A percentile compares a stretch with the other conserved stretches of the same genome.
phyloP scores from a whole-genome alignment of 148 eudicot species.

The Heliosperma pusillum region DNA sequence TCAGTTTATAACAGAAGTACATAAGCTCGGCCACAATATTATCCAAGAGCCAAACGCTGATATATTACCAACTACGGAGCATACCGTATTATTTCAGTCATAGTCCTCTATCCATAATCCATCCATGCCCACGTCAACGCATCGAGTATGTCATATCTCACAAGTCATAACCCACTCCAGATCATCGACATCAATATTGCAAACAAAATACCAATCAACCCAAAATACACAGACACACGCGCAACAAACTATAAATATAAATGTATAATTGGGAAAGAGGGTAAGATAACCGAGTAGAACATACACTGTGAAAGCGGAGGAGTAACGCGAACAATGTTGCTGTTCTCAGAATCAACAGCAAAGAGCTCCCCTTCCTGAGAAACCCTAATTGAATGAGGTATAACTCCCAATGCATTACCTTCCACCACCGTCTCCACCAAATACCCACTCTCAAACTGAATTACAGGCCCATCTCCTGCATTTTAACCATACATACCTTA shows the following conservation, averaged over 20 bases:
- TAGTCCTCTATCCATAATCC: neutral
- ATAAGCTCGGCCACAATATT: no score
- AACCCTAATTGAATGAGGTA: constrained; percentile 73
- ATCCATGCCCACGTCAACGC: neutral
- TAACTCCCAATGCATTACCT: constrained; percentile 86
- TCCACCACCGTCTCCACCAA: constrained; percentile 89
- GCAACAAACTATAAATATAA: no score
- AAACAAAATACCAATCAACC: constrained; percentile 13
- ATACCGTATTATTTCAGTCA: neutral
- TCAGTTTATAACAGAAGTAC: no score
- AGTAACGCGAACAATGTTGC: constrained; percentile 85
- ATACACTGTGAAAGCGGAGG: constrained; percentile 95
- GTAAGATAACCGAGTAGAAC: neutral
- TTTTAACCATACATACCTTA: neutral
- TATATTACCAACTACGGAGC: neutral
- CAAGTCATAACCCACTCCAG: neutral
- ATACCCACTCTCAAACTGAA: constrained; percentile 88
- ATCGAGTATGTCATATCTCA: neutral
- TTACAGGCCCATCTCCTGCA: constrained; percentile 64
- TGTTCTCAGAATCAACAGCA: constrained; percentile 84
- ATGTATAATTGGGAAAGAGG: neutral
- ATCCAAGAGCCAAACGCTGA: no score
- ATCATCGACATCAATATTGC: neutral
- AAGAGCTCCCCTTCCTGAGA: constrained; percentile 90
- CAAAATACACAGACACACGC: constrained; percentile 1